phyloP scores from a whole-genome alignment of 176 grass and related monocot genomes.

The Lolium multiflorum region DNA sequence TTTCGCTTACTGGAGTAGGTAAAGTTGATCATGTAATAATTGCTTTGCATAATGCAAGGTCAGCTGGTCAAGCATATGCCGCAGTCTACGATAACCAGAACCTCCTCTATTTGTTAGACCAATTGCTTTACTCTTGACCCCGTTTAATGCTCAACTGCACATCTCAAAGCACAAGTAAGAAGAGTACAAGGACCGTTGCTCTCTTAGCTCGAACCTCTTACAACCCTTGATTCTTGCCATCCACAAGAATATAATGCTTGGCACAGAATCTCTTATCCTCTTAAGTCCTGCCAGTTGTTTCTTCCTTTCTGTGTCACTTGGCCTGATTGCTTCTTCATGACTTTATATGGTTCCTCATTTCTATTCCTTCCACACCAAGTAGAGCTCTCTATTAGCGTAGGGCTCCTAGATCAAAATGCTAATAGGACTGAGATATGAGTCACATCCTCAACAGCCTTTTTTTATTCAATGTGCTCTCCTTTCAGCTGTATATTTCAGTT shows the following conservation, averaged over 20 bases:
- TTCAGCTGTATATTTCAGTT: background rate
- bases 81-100: background rate
- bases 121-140: background rate
- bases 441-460: background rate
- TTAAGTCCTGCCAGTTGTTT: background rate
- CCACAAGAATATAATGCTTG: background rate
- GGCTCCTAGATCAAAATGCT: background rate
- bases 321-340: background rate
- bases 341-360: background rate
- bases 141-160: background rate
- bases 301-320: background rate
- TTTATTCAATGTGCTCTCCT: background rate
- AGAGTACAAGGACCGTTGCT: background rate
- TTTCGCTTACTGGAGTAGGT: background rate
- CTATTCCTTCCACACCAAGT: background rate
- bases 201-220: background rate
- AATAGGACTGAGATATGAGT: background rate
- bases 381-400: background rate
- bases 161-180: background rate
- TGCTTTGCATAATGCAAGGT: background rate
- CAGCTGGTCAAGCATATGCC: background rate
- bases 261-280: background rate
- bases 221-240: background rate
- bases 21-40: background rate
- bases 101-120: background rate